Percentiles rank a stretch among this genome's conserved stretches.
Evolutionary conservation across 2,329 filamentous ascomycete genomes (phyloP).

Genomic region (Pseudogymnoascus sp.): DNA sequence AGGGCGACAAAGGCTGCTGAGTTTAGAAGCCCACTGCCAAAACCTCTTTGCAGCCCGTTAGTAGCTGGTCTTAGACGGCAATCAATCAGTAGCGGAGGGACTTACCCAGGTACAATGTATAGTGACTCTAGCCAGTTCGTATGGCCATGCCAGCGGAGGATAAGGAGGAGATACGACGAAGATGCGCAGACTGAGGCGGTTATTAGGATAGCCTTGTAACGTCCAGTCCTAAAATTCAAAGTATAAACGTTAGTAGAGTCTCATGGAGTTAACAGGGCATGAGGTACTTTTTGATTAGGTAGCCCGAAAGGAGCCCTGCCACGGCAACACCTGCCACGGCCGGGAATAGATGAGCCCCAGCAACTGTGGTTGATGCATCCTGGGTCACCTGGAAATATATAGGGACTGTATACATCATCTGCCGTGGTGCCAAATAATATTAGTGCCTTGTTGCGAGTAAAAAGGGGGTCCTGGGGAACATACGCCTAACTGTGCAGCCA

Average conservation of each 20-base stretch:
- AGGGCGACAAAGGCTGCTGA: conserved; percentile 44
- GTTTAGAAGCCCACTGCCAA: conserved; percentile 42
- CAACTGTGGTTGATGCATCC: conserved; percentile 48
- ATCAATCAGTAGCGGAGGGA: neutral
- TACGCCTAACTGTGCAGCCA: conserved; percentile 51
- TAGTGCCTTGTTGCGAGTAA: neutral
- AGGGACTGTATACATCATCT: conserved; percentile 59
- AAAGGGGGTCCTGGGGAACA: conserved; percentile 20
- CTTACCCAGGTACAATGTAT: conserved; percentile 45
- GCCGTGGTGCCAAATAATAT: neutral
- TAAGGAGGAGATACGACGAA: conserved; percentile 44
- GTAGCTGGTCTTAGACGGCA: neutral
- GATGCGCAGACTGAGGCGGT: conserved; percentile 44
- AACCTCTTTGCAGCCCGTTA: conserved; percentile 30
- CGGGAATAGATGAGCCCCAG: conserved; percentile 56
- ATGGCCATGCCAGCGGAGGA: conserved; percentile 52
- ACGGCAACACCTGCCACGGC: conserved; percentile 60
- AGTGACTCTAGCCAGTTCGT: conserved; percentile 50
- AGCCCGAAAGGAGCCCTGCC: conserved; percentile 54
- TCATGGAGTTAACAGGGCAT: neutral
- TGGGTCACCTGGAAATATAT: conserved; percentile 63
- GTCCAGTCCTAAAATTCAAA: conserved; percentile 41
- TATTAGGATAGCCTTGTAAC: conserved; percentile 50
- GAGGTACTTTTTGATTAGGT: conserved; percentile 42
- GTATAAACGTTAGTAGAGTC: neutral